Evolutionary conservation across 164 flowering plant genomes (phyloP).

Genomic region (Annona squamosa): DNA sequence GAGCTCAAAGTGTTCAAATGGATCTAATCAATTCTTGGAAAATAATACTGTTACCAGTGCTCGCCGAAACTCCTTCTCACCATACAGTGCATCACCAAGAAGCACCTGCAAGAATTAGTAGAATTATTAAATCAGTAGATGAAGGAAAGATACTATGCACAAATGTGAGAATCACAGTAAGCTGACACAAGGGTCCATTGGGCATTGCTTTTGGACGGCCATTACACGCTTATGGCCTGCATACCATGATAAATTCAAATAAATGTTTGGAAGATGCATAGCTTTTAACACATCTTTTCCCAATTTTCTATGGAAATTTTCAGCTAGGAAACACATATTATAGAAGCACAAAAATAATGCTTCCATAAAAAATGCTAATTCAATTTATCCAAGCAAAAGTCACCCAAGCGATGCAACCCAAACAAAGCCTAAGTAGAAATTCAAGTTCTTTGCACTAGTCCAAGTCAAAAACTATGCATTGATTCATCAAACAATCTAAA

Average conservation of each 20-base stretch:
- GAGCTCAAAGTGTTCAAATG: not conserved
- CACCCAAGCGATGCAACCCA: no score
- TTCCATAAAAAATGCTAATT: no score
- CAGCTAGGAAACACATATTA: no score
- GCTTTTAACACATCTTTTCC: no score
- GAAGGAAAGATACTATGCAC: not conserved
- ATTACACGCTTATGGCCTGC: no score
- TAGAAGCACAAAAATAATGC: no score
- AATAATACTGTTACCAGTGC: conserved; percentile 47
- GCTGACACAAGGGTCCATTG: no score
- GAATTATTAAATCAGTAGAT: not conserved
- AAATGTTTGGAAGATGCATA: no score
- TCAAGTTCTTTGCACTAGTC: not conserved
- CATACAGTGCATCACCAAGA: conserved; percentile 76
- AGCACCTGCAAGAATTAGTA: conserved; percentile 44
- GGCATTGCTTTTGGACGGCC: no score
- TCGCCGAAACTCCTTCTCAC: conserved; percentile 69
- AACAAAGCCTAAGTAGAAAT: not conserved
- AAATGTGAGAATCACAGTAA: not conserved
- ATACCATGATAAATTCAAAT: no score
- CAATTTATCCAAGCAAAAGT: no score
- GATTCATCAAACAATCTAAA: not conserved
- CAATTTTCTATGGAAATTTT: no score
- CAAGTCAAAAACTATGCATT: not conserved
- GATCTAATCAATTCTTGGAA: not conserved